Conservation (phyloP, 2,329 filamentous ascomycete genomes). For the Dendrostoma leiphaemia region DNA sequence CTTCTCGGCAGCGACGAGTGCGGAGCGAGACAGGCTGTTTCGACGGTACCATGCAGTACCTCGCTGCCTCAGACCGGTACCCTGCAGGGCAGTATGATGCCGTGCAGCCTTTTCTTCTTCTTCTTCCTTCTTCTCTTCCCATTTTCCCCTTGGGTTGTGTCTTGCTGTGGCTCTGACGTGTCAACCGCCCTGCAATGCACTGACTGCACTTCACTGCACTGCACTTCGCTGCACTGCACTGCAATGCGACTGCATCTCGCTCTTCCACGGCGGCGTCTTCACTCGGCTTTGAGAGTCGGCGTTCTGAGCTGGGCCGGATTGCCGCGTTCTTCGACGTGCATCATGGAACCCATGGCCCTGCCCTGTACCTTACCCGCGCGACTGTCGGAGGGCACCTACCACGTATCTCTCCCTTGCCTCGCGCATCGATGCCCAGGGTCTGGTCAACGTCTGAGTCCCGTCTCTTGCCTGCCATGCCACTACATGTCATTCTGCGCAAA, state of each 20-base stretch:
- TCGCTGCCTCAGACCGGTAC: background rate
- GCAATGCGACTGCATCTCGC: constrained; percentile 1
- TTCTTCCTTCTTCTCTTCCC: background rate
- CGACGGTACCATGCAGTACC: background rate
- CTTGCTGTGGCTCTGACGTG: constrained; percentile 28
- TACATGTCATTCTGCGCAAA: no score
- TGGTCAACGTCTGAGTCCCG: no score
- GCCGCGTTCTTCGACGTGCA: constrained; percentile 4
- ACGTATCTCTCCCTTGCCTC: background rate
- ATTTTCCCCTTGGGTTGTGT: background rate
- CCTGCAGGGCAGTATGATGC: constrained; percentile 10
- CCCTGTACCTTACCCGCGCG: constrained; percentile 17
- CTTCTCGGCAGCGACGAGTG: constrained; percentile 7
- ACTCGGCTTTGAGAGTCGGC: background rate
- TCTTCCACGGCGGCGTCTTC: background rate
- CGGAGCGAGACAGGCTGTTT: constrained; percentile 8
- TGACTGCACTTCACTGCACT: background rate
- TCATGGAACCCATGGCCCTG: constrained; percentile 1
- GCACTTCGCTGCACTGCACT: background rate
- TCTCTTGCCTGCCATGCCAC: no score
- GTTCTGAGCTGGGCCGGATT: constrained; percentile 4
- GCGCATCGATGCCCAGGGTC: no score
- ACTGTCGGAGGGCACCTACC: background rate
- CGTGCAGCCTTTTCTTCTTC: constrained; percentile 11
- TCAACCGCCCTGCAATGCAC: constrained; percentile 21